These are phyloP conservation scores for Paramecium biaurelia DNA, from an alignment of 73 alveolate species.

Conservation along the genomic window DNA sequence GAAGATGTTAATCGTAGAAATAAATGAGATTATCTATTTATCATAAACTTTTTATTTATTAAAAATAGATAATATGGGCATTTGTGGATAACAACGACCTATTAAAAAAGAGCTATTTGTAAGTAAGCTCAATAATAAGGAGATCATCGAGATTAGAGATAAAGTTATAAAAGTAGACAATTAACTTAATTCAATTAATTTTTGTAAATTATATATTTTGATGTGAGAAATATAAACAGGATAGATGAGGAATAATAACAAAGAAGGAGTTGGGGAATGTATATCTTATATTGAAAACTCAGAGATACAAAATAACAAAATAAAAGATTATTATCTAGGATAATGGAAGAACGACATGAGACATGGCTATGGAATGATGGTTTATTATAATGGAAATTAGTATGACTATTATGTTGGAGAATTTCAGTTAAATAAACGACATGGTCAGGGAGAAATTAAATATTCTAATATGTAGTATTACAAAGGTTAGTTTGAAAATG, in stretches of 20 bases:
- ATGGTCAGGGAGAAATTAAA: neutral
- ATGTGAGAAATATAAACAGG: no score
- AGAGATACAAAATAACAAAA: neutral
- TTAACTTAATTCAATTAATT: no score
- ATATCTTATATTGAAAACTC: neutral
- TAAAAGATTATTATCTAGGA: neutral
- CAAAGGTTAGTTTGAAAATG: neutral
- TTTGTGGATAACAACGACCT: neutral
- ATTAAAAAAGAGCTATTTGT: neutral
- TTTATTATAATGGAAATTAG: neutral
- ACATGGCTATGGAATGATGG: neutral
- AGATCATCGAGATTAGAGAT: neutral
- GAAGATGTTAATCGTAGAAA: neutral
- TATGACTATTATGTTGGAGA: neutral
- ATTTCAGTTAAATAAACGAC: neutral
- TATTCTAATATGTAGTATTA: neutral
- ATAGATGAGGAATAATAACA: neutral
- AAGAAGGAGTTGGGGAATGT: neutral
- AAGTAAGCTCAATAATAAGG: neutral
- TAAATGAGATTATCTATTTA: neutral
- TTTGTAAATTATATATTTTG: no score
- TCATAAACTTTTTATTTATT: neutral
- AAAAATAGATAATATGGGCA: neutral
- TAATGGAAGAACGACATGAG: neutral
- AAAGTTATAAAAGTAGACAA: neutral